Conservation (phyloP, 305 asterid genomes). For the Andrographis paniculata region DNA sequence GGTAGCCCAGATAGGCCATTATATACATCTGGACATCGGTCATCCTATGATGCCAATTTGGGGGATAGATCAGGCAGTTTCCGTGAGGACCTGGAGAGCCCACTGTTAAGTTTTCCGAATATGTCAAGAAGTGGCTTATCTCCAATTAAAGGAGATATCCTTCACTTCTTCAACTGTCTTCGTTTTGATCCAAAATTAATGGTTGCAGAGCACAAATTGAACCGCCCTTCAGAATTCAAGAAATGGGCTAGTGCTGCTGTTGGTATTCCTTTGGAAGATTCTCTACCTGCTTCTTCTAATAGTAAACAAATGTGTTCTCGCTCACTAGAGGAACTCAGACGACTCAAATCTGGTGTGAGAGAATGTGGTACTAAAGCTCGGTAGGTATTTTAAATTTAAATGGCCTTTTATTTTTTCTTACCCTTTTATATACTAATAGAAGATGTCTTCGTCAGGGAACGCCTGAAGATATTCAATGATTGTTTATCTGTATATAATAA, state of each 20-base stretch:
- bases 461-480: conserved; percentile 75
- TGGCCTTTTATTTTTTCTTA: conserved; percentile 2
- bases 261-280: conserved; percentile 68
- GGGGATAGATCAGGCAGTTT: conserved; percentile 78
- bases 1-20: conserved; percentile 80
- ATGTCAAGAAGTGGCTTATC: conserved; percentile 65
- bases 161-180: conserved; percentile 69
- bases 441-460: conserved; percentile 56
- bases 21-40: conserved; percentile 68
- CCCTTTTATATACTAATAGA: conserved; percentile 2
- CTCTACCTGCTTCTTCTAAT: conserved; percentile 47
- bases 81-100: conserved; percentile 68
- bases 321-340: conserved; percentile 71
- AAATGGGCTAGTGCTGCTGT: conserved; percentile 66
- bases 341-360: conserved; percentile 66
- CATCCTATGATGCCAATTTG: conserved; percentile 55
- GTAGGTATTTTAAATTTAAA: conserved; percentile 32
- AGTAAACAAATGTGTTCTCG: conserved; percentile 48
- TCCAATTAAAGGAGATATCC: conserved; percentile 65
- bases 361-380: conserved; percentile 75
- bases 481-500: conserved; percentile 75
- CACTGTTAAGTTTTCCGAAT: conserved; percentile 63
- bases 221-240: conserved; percentile 64
- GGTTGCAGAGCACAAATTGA: conserved; percentile 76
- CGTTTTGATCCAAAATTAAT: conserved; percentile 86